These are phyloP conservation scores for Pseudogymnoascus sp. DNA, from an alignment of 2,329 filamentous ascomycete species.

Conservation along the genomic window DNA sequence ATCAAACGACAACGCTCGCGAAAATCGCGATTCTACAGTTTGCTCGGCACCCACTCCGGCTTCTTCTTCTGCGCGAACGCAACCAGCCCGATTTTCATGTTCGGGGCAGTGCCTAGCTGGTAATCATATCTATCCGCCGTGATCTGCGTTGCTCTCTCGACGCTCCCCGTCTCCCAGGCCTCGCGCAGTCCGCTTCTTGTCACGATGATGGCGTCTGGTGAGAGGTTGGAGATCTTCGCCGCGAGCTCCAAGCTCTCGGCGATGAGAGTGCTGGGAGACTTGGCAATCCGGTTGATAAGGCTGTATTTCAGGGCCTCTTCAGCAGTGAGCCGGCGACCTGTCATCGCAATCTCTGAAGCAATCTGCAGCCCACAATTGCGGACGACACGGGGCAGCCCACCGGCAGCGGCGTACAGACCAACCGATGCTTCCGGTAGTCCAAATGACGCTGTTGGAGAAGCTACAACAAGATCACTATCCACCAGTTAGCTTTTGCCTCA, in stretches of 20 bases:
- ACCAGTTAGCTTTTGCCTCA: conserved; percentile 41
- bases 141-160: conserved; percentile 50
- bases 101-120: conserved; percentile 54
- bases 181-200: conserved; percentile 60
- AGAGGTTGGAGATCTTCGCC: conserved; percentile 50
- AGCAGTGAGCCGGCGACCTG: conserved; percentile 52
- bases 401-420: conserved; percentile 63
- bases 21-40: conserved; percentile 36
- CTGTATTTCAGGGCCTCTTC: conserved; percentile 54
- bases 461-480: conserved; percentile 64
- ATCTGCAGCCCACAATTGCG: conserved; percentile 56
- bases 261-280: conserved; percentile 35
- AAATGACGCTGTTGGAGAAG: conserved; percentile 51
- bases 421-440: conserved; percentile 62
- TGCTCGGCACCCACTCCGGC: conserved; percentile 58
- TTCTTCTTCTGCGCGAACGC: conserved; percentile 71
- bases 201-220: conserved; percentile 66
- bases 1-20: conserved; percentile 10
- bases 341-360: conserved; percentile 62
- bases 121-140: conserved; percentile 47
- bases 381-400: conserved; percentile 59
- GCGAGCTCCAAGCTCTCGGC: conserved; percentile 54
- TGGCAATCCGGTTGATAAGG: conserved; percentile 56
- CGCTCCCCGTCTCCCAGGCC: conserved; percentile 57
- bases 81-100: conserved; percentile 63